Evolutionary conservation across 352 stramenopile species (phyloP).

Genomic region (Plasmopara halstedii): DNA sequence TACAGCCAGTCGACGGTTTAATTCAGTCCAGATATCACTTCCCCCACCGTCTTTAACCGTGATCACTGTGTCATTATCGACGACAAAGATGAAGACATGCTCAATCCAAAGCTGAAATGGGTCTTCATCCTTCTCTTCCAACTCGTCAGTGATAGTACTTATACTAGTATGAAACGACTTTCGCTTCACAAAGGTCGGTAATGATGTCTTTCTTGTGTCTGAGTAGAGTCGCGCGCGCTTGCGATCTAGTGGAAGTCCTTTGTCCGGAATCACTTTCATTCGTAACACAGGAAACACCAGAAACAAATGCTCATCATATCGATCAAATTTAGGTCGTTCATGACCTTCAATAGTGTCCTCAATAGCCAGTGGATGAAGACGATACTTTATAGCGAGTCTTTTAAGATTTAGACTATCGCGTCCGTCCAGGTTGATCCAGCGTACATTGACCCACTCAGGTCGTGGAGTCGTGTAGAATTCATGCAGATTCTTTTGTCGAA

Average conservation of each 20-base stretch:
- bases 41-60: conserved; percentile 69
- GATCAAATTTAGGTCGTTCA: conserved; percentile 80
- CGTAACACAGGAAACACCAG: conserved; percentile 76
- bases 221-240: conserved; percentile 27
- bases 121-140: conserved; percentile 39
- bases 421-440: conserved; percentile 83
- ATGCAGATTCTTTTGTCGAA: conserved; percentile 42
- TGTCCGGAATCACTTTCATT: conserved; percentile 49
- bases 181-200: conserved; percentile 37
- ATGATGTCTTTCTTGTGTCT: conserved; percentile 9
- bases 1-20: conserved; percentile 66
- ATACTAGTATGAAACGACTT: conserved; percentile 14
- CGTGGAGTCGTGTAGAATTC: conserved; percentile 71
- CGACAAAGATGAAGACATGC: conserved; percentile 78
- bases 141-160: conserved; percentile 12
- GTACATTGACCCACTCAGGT: conserved; percentile 72
- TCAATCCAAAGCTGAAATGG: conserved; percentile 74
- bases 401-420: conserved; percentile 79
- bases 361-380: conserved; percentile 74
- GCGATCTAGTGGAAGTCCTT: conserved; percentile 22
- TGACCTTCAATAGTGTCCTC: conserved; percentile 85
- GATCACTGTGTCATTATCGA: conserved; percentile 78
- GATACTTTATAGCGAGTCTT: conserved; percentile 82
- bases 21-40: conserved; percentile 62
- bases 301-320: conserved; percentile 79